A percentile compares a stretch with the other conserved stretches of the same genome.
Evolutionary conservation across 108 stramenopile species (phyloP).

Genomic region (Cyclostephanos tholiformis): DNA sequence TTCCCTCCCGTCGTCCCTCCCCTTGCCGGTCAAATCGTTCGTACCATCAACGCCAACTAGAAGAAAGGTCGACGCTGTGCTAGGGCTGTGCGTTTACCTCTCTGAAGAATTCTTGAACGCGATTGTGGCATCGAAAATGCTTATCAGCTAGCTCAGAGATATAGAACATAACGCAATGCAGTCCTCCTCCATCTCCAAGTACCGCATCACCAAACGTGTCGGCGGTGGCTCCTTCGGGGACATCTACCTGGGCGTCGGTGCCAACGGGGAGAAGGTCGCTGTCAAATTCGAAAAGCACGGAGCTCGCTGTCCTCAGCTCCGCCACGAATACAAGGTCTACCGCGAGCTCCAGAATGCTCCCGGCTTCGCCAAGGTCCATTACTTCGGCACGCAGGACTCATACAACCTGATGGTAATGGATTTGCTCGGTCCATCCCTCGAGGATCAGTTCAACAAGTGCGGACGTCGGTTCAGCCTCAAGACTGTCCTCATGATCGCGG

Average conservation of each 20-base stretch:
- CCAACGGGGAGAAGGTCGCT: slow-evolving; percentile 91
- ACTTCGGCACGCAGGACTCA: slow-evolving; percentile 96
- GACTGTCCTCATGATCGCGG: slow-evolving; percentile 96
- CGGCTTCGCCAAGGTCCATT: slow-evolving; percentile 95
- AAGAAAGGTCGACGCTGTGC: too few species aligned
- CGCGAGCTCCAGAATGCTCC: slow-evolving; percentile 97
- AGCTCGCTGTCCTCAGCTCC: slow-evolving; percentile 95
- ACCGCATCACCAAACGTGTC: slow-evolving; percentile 97
- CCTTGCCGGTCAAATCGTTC: too few species aligned
- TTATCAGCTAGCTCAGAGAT: too few species aligned
- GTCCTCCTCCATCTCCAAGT: slow-evolving; percentile 78
- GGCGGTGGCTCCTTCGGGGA: slow-evolving; percentile 99
- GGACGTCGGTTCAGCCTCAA: slow-evolving; percentile 94
- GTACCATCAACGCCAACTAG: too few species aligned
- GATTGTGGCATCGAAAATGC: too few species aligned
- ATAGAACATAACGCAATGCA: slow-evolving; percentile 32
- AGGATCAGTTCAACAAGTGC: slow-evolving; percentile 99
- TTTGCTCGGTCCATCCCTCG: slow-evolving; percentile 95
- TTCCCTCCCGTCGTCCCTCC: too few species aligned
- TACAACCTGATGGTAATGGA: slow-evolving; percentile 99
- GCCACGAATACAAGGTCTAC: slow-evolving; percentile 99
- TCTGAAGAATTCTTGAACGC: too few species aligned
- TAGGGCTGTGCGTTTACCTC: too few species aligned
- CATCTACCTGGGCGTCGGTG: slow-evolving; percentile 95
- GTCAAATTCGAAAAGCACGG: slow-evolving; percentile 94